Base-by-base conservation (phyloP, 2,329 filamentous ascomycete species). In the Epichloe baconii region DNA sequence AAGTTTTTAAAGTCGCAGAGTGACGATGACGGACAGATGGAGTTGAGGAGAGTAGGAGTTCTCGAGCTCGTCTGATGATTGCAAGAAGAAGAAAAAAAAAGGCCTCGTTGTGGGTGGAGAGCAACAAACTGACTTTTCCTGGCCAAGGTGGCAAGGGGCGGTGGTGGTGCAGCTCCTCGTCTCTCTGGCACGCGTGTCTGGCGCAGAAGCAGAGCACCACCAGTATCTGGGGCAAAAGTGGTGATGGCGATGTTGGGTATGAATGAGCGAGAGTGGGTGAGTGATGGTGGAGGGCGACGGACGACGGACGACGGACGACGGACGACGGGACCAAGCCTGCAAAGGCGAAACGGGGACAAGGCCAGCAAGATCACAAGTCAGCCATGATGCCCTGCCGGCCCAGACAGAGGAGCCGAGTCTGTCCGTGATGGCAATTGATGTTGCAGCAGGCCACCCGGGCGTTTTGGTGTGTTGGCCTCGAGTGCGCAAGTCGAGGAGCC, bases 381-480 rank as follows among this genome's bases (percentile, higher is more conserved):
- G 37, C 48, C 41, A 8, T 42, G 48, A 51, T 50, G 48, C 48
- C 48, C 31, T 52, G 50, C 52, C 48, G 45, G 51, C 52, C 47
- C 55, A 53, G 48, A 48, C 26, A 31, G 35, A 47, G 17, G 51
- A 31, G 52, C 50, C 54, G 50, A 54, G 37, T 44, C 47, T 46
- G 37, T 44, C 47, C 43, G 53, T 52, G 50, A 56, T 57, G 56
- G 57, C 54, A 50, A 47, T 56, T 47, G 48, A 57, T 52, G 54
- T 58, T 56, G 52, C 49, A 52, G 52, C 47, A 49, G 49, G 47
- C 40, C 46, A 52, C n/a, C 50, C 12, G 53, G 53, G 56, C 54
- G 48, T 44, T 42, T 44, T 52, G 45, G 45, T 48, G 38, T 48
- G 50, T 44, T 50, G 50, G 48, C 42, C 43, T 47, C 23, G n/a